These are phyloP conservation scores for Agaricales sp. DNA, from an alignment of 1,284 basidiomycete species.

Conservation along the genomic window DNA sequence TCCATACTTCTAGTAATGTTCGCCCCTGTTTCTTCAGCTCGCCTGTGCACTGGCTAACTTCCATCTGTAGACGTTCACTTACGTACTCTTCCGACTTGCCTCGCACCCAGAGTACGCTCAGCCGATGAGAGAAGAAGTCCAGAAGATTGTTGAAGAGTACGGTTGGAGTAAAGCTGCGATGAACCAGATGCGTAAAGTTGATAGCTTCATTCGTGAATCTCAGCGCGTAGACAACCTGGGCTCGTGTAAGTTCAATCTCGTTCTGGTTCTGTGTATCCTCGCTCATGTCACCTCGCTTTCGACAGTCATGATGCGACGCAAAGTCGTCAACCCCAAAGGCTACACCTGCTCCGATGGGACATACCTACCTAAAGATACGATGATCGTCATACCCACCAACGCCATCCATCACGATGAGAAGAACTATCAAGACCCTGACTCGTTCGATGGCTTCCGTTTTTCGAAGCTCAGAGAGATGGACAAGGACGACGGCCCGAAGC, in stretches of 20 bases:
- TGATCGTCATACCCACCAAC: conserved; percentile 10
- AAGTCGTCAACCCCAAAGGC: conserved; percentile 10
- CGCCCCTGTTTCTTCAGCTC: not conserved
- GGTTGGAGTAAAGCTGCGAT: conserved; percentile 28
- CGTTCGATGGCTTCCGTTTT: conserved; percentile 17
- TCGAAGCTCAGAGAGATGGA: conserved; percentile 7
- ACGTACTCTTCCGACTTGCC: conserved; percentile 25
- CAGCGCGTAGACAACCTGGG: conserved; percentile 14
- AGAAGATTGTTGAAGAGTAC: conserved; percentile 17
- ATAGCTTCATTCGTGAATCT: conserved; percentile 28
- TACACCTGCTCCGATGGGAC: conserved; percentile 18
- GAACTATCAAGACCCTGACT: conserved; percentile 13
- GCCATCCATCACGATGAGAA: conserved; percentile 14
- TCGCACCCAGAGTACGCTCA: conserved; percentile 21
- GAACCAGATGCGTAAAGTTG: conserved; percentile 24
- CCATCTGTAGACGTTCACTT: conserved; percentile 19
- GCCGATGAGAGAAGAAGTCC: conserved; percentile 28
- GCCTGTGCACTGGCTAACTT: not conserved
- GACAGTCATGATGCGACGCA: conserved; percentile 6
- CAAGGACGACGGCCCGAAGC: conserved; percentile 4
- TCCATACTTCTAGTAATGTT: not conserved
- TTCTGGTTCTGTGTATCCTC: not conserved
- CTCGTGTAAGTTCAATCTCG: not conserved
- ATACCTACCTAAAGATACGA: conserved; percentile 15
- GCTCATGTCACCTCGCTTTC: not conserved